Evolutionary conservation across 1,284 basidiomycete genomes (phyloP), one percentile per base, ranked within the genome.

Genomic region (Naganishia sp.): DNA sequence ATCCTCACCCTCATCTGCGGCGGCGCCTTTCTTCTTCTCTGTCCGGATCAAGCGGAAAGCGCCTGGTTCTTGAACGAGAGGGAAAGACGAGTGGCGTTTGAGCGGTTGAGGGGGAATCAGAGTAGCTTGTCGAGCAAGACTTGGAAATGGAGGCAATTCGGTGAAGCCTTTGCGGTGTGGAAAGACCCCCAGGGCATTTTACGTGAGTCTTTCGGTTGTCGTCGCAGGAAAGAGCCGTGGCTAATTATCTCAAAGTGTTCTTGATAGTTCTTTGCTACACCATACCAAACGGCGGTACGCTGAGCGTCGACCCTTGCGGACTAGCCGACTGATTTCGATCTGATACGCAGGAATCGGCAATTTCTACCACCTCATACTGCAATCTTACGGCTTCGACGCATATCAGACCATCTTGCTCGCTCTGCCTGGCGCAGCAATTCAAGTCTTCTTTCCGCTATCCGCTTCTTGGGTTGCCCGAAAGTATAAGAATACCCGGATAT

Each of bases 61-160:
- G 71, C 69, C 17, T 64, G 65, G 39, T 70, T 73, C 61, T 68
- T 78, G 11, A 66, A 61, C 9, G 47, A 66, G 3, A 68, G 68
- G 46, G 74, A 77, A 61, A 71, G 70, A 51, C 58, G 61, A 31
- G 69, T 75, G 15, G 75, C 73, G 13, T 67, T 74, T 42, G 74
- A 75, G 57, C 71, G 75, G 28, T 71, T 78, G 31, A 69, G 76
- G 23, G 72, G 70, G 21, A 77, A 78, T 67, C 73, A 73, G 69
- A 68, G 71, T 25, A 71, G 72, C 39, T 63, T 77, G 42, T 69
- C 69, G 17, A 71, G 66, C 63, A 71, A 71, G 31, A 56, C 63
- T n/a, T 72, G 75, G 73, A 76, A 76, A 67, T 75, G 76, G 73
- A 62, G 66, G 35, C 75, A 76, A 53, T 71, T 74, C 25, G 63